phyloP scores from a whole-genome alignment of 352 stramenopile genomes.

The Globisporangium camurandrum region DNA sequence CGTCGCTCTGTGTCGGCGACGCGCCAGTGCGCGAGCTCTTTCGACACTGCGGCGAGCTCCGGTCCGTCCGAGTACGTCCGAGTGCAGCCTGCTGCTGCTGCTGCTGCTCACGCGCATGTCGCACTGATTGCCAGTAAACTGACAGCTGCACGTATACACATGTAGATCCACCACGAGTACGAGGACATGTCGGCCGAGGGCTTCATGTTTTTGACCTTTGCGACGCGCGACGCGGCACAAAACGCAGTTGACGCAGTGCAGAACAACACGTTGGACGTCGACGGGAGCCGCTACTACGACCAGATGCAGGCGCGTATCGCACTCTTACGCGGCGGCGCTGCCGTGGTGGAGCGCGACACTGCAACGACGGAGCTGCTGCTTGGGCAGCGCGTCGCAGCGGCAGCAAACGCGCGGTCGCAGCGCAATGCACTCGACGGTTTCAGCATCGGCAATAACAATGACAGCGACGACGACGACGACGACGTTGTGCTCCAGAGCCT shows the following conservation, averaged over 20 bases:
- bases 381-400: conserved; percentile 25
- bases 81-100: background rate
- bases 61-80: conserved; percentile 28
- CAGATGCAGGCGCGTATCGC: conserved; percentile 40
- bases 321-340: conserved; percentile 28
- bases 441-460: too few species aligned
- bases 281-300: conserved; percentile 15
- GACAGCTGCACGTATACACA: background rate
- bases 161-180: conserved; percentile 69
- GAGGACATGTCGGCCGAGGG: conserved; percentile 45
- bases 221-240: conserved; percentile 25
- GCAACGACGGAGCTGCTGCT: conserved; percentile 45
- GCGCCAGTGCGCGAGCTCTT: conserved; percentile 38
- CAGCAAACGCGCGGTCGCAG: conserved; percentile 37
- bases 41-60: conserved; percentile 32
- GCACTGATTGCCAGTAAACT: too few species aligned
- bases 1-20: conserved; percentile 51
- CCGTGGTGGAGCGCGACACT: conserved; percentile 18
- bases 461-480: conserved; percentile 51
- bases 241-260: conserved; percentile 30
- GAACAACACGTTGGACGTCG: conserved; percentile 9
- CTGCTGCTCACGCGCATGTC: background rate
- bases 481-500: conserved; percentile 72
- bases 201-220: conserved; percentile 63
- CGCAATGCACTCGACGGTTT: too few species aligned